A percentile compares a stretch with the other conserved stretches of the same genome.
These are phyloP conservation scores for Solanum etuberosum DNA, from an alignment of 257 asterid genomes.

Conservation along the genomic window DNA sequence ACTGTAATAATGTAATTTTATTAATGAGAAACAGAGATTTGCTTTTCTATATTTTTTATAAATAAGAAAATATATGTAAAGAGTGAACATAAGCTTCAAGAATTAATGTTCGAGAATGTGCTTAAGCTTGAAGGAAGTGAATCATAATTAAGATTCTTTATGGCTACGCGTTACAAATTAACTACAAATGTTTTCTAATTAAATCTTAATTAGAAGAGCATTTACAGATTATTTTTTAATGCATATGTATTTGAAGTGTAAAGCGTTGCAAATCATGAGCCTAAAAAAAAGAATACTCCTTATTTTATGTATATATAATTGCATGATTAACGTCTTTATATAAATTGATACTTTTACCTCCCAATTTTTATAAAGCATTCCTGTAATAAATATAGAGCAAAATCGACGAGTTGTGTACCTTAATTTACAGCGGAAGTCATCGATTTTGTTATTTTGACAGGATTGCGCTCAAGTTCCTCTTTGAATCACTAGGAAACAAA, in stretches of 20 bases:
- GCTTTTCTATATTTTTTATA: neutral
- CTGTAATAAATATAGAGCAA: too few relatives aligned
- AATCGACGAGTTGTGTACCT: too few relatives aligned
- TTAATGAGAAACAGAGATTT: neutral
- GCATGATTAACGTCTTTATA: neutral
- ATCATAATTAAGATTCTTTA: neutral
- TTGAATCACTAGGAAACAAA: too few relatives aligned
- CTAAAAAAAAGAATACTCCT: too few relatives aligned
- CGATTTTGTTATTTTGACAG: too few relatives aligned
- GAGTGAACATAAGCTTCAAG: neutral
- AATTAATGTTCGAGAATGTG: neutral
- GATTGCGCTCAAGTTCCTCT: too few relatives aligned
- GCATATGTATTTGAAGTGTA: neutral
- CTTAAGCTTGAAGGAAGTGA: neutral
- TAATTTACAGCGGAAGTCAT: too few relatives aligned
- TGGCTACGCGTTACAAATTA: neutral
- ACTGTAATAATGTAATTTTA: neutral
- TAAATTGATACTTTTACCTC: neutral
- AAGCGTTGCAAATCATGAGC: neutral
- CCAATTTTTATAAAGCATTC: neutral
- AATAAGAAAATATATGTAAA: neutral
- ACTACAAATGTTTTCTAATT: neutral
- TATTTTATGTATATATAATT: neutral
- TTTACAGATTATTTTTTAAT: neutral
- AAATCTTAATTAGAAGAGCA: neutral